Conservation (phyloP, 129 eudicot species). For the Flaveria ramosissima region DNA sequence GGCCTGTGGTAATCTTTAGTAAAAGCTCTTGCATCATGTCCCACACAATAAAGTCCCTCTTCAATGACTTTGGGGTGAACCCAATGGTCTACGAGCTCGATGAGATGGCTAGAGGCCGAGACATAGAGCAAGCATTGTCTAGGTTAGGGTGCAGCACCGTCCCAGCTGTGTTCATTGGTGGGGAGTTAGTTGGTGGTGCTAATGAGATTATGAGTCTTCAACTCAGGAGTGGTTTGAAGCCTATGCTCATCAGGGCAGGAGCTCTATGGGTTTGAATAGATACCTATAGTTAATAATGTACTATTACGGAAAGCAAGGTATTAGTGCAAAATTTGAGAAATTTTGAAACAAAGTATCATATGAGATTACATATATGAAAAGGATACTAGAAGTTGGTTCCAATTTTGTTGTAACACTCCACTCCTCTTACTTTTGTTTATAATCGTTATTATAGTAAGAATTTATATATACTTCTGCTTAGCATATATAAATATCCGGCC, state of each 20-base stretch:
- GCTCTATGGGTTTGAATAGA: slow-evolving; percentile 42
- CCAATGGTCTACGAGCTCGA: slow-evolving; percentile 70
- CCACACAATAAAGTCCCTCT: slow-evolving; percentile 58
- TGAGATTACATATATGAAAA: slow-evolving; percentile 10
- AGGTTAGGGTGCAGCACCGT: slow-evolving; percentile 48
- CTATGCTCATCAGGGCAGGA: slow-evolving; percentile 67
- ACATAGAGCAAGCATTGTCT: slow-evolving; percentile 59
- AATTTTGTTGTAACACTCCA: background rate
- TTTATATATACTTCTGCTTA: background rate
- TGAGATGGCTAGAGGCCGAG: slow-evolving; percentile 53
- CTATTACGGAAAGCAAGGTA: background rate
- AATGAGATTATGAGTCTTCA: slow-evolving; percentile 73
- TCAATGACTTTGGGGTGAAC: slow-evolving; percentile 59
- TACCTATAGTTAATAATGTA: background rate
- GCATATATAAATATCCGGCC: too few species aligned
- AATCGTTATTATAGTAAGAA: too few species aligned
- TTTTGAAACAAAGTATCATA: background rate
- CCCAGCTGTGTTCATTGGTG: slow-evolving; percentile 65
- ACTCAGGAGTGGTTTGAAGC: slow-evolving; percentile 48
- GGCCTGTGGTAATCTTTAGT: slow-evolving; percentile 80
- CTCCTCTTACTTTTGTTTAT: background rate
- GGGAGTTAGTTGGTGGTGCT: slow-evolving; percentile 70
- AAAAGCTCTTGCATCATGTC: slow-evolving; percentile 62
- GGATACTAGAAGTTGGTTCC: background rate
- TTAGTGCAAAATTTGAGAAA: background rate